phyloP scores from a whole-genome alignment of 2,329 filamentous ascomycete species.

The Sporothrix variecibatus region DNA sequence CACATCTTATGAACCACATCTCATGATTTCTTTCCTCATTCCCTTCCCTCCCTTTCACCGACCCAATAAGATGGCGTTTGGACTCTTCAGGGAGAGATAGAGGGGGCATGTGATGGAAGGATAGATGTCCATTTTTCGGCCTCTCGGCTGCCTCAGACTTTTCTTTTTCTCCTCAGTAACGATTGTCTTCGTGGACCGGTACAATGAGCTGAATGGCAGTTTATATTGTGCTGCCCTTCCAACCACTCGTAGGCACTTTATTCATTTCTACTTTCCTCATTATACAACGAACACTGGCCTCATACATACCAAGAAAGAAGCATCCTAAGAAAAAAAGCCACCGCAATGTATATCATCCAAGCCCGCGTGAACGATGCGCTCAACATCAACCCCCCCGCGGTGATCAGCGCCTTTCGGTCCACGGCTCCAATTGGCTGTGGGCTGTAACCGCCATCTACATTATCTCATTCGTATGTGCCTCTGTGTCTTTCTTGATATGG shows the following conservation, averaged over 20 bases:
- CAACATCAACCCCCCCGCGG: conserved; percentile 48
- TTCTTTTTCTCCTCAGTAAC: neutral
- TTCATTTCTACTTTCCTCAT: neutral
- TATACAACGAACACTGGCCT: neutral
- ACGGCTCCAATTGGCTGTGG: conserved; percentile 59
- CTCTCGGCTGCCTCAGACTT: neutral
- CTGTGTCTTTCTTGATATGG: neutral
- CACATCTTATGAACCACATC: too few species aligned
- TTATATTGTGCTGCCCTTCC: neutral
- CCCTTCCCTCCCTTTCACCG: neutral
- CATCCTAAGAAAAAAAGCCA: neutral
- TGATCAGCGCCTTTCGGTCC: conserved; percentile 43
- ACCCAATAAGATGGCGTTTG: neutral
- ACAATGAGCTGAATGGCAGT: neutral
- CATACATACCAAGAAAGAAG: neutral
- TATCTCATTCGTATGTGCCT: conserved; percentile 40
- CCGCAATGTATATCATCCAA: conserved; percentile 39
- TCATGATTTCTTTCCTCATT: neutral
- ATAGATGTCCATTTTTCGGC: neutral
- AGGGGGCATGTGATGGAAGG: neutral
- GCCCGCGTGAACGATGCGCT: conserved; percentile 49
- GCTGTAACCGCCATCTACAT: conserved; percentile 53
- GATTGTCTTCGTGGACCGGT: neutral
- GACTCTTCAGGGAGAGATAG: neutral
- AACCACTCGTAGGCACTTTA: neutral